Conservation (phyloP, 1,284 basidiomycete species). For the Paramarasmius palmivorus region DNA sequence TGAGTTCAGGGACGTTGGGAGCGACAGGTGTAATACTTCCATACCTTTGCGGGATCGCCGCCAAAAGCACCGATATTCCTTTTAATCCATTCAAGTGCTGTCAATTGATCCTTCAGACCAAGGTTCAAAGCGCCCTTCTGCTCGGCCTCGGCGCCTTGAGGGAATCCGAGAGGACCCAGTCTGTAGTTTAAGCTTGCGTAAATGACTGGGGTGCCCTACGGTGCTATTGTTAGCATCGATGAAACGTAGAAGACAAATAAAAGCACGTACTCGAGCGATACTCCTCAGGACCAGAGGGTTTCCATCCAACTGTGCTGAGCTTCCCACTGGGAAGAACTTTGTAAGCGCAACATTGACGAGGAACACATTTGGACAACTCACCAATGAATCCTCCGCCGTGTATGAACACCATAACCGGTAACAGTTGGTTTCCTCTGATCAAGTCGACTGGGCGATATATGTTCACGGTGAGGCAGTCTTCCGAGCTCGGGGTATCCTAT, state of each 20-base stretch:
- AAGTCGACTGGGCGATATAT: neutral
- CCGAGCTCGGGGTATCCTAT: neutral
- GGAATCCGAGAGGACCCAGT: slow-evolving; percentile 19
- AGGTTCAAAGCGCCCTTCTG: slow-evolving; percentile 25
- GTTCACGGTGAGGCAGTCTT: neutral
- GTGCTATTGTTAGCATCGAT: neutral
- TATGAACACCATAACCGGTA: neutral
- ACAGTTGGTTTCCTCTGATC: neutral
- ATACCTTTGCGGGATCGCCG: slow-evolving; percentile 14
- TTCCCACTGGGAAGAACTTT: neutral
- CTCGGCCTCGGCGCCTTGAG: slow-evolving; percentile 23
- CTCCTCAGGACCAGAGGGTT: slow-evolving; percentile 5
- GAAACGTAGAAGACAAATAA: neutral
- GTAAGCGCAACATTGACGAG: neutral
- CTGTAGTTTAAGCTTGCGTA: slow-evolving; percentile 18
- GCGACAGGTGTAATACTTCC: neutral
- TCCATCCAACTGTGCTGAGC: neutral
- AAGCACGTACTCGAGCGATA: slow-evolving; percentile 11
- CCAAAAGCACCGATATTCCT: slow-evolving; percentile 18
- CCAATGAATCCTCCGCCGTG: neutral
- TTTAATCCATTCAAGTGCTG: slow-evolving; percentile 17
- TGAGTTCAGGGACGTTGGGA: too few species aligned
- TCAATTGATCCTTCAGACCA: slow-evolving; percentile 31
- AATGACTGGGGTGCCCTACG: slow-evolving; percentile 18
- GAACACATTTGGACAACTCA: neutral